phyloP scores from a whole-genome alignment of 2,329 filamentous ascomycete species.

The Ceratocystiopsis sp. region DNA sequence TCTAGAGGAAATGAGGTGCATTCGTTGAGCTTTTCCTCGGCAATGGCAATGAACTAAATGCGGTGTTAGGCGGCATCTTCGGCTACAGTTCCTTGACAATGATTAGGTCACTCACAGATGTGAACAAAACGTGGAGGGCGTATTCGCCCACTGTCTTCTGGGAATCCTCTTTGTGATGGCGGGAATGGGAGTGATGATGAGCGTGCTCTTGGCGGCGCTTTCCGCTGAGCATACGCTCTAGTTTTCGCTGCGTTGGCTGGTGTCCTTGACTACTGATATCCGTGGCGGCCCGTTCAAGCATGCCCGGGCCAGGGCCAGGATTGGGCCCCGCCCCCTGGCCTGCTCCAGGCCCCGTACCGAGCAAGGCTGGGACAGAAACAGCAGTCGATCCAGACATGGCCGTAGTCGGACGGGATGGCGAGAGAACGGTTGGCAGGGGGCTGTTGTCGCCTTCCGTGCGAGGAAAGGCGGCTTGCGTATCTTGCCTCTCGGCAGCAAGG shows the following conservation, averaged over 20 bases:
- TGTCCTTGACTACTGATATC: too few species aligned
- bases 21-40: constrained; percentile 88
- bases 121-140: constrained; percentile 90
- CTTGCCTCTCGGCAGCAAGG: constrained; percentile 33
- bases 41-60: constrained; percentile 65
- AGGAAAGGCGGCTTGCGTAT: constrained; percentile 26
- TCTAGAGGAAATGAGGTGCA: constrained; percentile 56
- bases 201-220: constrained; percentile 54
- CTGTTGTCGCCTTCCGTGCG: constrained; percentile 21
- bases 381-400: constrained; percentile 28
- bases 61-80: not conserved
- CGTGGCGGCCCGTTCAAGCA: too few species aligned
- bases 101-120: constrained; percentile 42
- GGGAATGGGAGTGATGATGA: constrained; percentile 60
- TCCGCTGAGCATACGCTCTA: constrained; percentile 44
- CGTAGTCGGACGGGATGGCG: constrained; percentile 25
- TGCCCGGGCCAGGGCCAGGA: constrained; percentile 7
- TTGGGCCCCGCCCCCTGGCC: not conserved
- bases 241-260: constrained; percentile 30
- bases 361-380: constrained; percentile 3
- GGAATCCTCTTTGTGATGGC: constrained; percentile 48
- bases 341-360: not conserved
- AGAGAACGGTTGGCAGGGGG: not conserved
- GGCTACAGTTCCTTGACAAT: too few species aligned
- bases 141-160: constrained; percentile 95